phyloP scores from a whole-genome alignment of 2,329 filamentous ascomycete genomes.

The Aspergillus sp. region DNA sequence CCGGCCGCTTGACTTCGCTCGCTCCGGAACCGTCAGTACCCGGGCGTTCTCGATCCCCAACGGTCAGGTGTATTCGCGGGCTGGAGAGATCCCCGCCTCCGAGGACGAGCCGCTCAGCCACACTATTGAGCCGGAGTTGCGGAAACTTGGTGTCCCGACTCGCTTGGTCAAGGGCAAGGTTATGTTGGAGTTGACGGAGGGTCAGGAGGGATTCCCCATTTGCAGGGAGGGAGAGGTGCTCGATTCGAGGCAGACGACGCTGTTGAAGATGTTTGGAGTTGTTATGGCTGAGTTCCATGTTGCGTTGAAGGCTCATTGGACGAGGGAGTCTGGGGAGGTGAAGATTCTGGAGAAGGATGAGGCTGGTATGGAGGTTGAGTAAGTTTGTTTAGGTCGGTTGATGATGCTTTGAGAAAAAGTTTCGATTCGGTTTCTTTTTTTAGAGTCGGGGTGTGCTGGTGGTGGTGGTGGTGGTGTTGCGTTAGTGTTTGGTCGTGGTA shows the following conservation, averaged over 20 bases:
- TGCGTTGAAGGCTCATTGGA: slow-evolving; percentile 68
- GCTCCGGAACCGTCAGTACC: slow-evolving; percentile 75
- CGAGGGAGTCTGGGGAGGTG: slow-evolving; percentile 42
- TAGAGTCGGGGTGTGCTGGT: background rate
- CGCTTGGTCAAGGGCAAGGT: slow-evolving; percentile 87
- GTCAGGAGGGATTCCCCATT: slow-evolving; percentile 65
- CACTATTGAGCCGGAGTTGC: slow-evolving; percentile 84
- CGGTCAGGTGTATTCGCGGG: slow-evolving; percentile 77
- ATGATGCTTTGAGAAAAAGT: slow-evolving; percentile 9
- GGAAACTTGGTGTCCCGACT: slow-evolving; percentile 86
- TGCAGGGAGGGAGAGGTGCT: slow-evolving; percentile 83
- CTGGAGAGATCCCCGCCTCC: slow-evolving; percentile 74
- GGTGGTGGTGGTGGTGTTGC: background rate
- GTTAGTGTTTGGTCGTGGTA: background rate
- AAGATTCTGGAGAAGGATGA: slow-evolving; percentile 41
- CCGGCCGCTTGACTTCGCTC: slow-evolving; percentile 81
- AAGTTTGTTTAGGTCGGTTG: slow-evolving; percentile 13
- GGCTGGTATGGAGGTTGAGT: slow-evolving; percentile 46
- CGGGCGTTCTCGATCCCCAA: slow-evolving; percentile 78
- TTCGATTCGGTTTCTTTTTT: background rate
- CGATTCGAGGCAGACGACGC: slow-evolving; percentile 86
- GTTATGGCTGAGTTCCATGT: slow-evolving; percentile 90
- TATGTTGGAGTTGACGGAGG: slow-evolving; percentile 61
- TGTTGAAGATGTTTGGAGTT: slow-evolving; percentile 92
- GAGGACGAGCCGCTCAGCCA: slow-evolving; percentile 86